Conservation (phyloP, 768 basidiomycete species). For the Mycena venus region DNA sequence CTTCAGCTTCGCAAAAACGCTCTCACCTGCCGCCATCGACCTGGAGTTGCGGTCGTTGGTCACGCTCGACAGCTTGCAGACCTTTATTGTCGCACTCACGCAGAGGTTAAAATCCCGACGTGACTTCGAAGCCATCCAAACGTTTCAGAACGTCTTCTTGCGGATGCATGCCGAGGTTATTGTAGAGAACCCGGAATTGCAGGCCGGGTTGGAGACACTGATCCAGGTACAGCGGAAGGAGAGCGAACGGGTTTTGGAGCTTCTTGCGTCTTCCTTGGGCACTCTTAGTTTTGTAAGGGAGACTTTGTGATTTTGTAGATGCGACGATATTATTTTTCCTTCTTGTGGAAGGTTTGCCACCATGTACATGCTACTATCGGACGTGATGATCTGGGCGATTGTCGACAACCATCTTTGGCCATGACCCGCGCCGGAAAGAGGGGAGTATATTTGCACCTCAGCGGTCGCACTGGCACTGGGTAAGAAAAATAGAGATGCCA, state of each 20-base stretch:
- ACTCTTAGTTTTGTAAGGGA: slow-evolving; percentile 84
- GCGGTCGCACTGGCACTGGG: no score
- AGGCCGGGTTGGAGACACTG: slow-evolving; percentile 67
- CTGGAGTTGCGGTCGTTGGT: slow-evolving; percentile 88
- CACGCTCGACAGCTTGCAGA: slow-evolving; percentile 69
- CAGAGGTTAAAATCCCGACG: slow-evolving; percentile 81
- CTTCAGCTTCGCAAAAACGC: slow-evolving; percentile 85
- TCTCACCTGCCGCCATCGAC: slow-evolving; percentile 93
- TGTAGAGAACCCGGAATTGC: slow-evolving; percentile 77
- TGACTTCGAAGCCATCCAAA: slow-evolving; percentile 97
- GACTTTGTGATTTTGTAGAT: slow-evolving; percentile 67
- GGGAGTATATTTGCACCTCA: no score
- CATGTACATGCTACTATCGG: no score
- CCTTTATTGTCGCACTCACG: slow-evolving; percentile 82
- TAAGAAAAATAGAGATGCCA: no score
- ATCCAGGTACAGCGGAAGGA: slow-evolving; percentile 79
- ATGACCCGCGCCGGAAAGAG: no score
- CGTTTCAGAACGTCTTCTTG: slow-evolving; percentile 87
- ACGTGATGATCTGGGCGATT: no score
- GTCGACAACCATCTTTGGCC: no score
- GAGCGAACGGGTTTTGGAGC: slow-evolving; percentile 81
- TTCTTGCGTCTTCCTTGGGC: slow-evolving; percentile 81
- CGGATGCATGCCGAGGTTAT: slow-evolving; percentile 88
- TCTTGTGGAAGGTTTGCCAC: no score
- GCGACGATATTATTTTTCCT: neutral